Conservation (phyloP, 805 yeast genomes). For the Pachysolen tannophilus region DNA sequence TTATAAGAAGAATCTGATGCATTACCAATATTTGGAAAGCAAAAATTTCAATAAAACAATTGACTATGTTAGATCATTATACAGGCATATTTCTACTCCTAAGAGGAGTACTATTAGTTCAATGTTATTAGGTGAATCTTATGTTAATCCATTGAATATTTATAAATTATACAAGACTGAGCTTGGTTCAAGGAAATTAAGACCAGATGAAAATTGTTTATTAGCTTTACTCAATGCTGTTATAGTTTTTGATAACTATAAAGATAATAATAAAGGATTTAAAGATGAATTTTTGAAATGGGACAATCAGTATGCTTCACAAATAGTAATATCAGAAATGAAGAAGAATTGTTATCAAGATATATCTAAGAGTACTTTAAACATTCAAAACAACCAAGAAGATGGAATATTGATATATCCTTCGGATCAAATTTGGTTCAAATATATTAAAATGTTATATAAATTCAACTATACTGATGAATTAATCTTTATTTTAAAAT, state of each 20-base stretch:
- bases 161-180: constrained; percentile 4
- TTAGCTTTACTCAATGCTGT: constrained; percentile 4
- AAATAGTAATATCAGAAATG: not conserved
- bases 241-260: not conserved
- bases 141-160: not conserved
- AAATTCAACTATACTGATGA: not conserved
- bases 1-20: not conserved
- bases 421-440: constrained; percentile 1
- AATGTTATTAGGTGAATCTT: constrained; percentile 7
- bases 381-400: not conserved
- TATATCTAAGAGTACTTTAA: constrained; percentile 2
- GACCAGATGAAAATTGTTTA: constrained; percentile 2
- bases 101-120: not conserved
- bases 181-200: not conserved
- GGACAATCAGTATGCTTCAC: not conserved
- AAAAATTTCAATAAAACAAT: not conserved
- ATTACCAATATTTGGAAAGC: not conserved
- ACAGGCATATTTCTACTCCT: not conserved
- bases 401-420: constrained; percentile 1
- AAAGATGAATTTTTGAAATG: not conserved
- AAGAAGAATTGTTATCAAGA: constrained; percentile 2
- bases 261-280: not conserved
- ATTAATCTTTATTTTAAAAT: constrained; percentile 1
- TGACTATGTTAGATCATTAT: constrained; percentile 3
- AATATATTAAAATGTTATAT: constrained; percentile 2